Evolutionary conservation across 2,329 filamentous ascomycete species (phyloP).

Genomic region (Neobulgaria alba): DNA sequence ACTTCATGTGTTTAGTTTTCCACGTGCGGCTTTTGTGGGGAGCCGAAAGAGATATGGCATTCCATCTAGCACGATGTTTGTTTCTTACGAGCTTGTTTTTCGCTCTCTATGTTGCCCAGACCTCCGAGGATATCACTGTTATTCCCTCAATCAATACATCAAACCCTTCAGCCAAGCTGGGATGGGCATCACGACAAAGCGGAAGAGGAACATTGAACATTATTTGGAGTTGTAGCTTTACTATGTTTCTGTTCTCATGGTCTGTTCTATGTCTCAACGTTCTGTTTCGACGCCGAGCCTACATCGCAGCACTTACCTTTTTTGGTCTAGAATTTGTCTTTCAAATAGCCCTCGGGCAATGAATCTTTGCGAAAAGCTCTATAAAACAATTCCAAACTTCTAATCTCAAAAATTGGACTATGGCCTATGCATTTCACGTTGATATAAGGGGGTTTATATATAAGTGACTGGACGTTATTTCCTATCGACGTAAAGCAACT

Average conservation of each 20-base stretch:
- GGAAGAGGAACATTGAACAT: slow-evolving; percentile 35
- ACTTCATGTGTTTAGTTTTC: too few relatives aligned
- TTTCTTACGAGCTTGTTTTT: too few relatives aligned
- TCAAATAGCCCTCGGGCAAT: slow-evolving; percentile 30
- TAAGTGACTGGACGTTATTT: slow-evolving; percentile 25
- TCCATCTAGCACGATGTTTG: too few relatives aligned
- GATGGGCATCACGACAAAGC: too few relatives aligned
- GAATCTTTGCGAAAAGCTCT: slow-evolving; percentile 28
- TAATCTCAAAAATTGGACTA: slow-evolving; percentile 28
- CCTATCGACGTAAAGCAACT: slow-evolving; percentile 32
- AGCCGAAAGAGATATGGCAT: too few relatives aligned
- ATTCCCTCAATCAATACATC: too few relatives aligned
- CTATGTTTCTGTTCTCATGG: slow-evolving; percentile 36
- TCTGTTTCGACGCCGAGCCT: slow-evolving; percentile 28
- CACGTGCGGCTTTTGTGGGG: too few relatives aligned
- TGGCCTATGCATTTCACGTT: slow-evolving; percentile 34
- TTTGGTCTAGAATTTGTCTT: slow-evolving; percentile 33
- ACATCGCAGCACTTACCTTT: slow-evolving; percentile 30
- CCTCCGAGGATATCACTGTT: too few relatives aligned
- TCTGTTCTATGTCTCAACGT: slow-evolving; percentile 33
- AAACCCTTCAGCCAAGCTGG: too few relatives aligned
- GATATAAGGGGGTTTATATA: slow-evolving; percentile 35
- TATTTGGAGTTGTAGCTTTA: slow-evolving; percentile 31
- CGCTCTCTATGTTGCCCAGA: too few relatives aligned
- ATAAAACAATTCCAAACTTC: slow-evolving; percentile 21